phyloP scores from a whole-genome alignment of 805 yeast species.

The Candida boidinii region DNA sequence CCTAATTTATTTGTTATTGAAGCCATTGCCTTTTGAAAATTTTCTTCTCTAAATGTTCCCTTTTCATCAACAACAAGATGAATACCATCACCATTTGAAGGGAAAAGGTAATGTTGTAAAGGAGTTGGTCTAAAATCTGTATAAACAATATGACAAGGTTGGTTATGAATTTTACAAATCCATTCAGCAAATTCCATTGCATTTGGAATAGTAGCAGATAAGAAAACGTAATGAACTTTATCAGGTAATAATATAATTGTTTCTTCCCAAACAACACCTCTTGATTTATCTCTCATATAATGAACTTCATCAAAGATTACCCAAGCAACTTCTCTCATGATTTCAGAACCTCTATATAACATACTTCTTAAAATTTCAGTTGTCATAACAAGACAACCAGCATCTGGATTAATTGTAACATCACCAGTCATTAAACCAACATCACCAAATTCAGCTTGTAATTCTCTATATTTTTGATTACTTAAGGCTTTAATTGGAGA shows the following conservation, averaged over 20 bases:
- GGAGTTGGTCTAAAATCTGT: slow-evolving; percentile 99
- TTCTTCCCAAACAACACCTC: slow-evolving; percentile 99
- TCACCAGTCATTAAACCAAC: slow-evolving; percentile 99
- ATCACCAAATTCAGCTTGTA: slow-evolving; percentile 88
- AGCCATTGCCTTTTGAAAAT: slow-evolving; percentile 97
- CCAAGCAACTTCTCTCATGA: slow-evolving; percentile 99
- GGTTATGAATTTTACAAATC: slow-evolving; percentile 91
- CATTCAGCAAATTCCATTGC: slow-evolving; percentile 99
- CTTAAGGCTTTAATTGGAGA: slow-evolving; percentile 94
- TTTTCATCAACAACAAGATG: slow-evolving; percentile 97
- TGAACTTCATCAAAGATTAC: slow-evolving; percentile 97
- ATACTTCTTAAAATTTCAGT: slow-evolving; percentile 95
- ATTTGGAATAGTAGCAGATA: slow-evolving; percentile 95
- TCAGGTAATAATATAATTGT: slow-evolving; percentile 93
- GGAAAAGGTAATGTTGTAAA: slow-evolving; percentile 91
- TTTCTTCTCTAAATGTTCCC: slow-evolving; percentile 92
- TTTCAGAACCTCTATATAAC: slow-evolving; percentile 96
- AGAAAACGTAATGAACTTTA: slow-evolving; percentile 86
- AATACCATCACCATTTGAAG: slow-evolving; percentile 98
- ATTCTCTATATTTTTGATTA: slow-evolving; percentile 89
- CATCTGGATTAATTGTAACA: slow-evolving; percentile 96
- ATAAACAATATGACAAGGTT: slow-evolving; percentile 97
- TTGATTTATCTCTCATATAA: slow-evolving; percentile 94
- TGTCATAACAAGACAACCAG: slow-evolving; percentile 97
- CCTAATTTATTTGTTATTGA: slow-evolving; percentile 76